phyloP scores from a whole-genome alignment of 1,284 basidiomycete genomes.

The Crepidotus sp. region DNA sequence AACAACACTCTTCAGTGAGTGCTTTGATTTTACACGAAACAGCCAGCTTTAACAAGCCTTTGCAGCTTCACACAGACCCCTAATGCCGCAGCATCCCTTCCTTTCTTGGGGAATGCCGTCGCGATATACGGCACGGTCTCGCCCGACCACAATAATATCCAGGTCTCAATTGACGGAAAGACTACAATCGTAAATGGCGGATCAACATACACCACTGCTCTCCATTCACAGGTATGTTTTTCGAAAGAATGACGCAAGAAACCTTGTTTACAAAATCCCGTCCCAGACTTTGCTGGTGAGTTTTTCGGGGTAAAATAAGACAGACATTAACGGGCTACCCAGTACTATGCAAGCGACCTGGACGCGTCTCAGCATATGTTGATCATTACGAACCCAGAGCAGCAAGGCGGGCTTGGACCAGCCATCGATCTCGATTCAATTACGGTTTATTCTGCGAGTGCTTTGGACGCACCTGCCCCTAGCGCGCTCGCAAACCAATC shows the following conservation, averaged over 20 bases:
- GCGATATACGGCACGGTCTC: slow-evolving; percentile 44
- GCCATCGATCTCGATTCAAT: slow-evolving; percentile 40
- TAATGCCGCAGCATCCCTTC: slow-evolving; percentile 34
- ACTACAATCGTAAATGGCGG: slow-evolving; percentile 28
- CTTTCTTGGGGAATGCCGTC: slow-evolving; percentile 42
- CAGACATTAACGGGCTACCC: slow-evolving; percentile 7
- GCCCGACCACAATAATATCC: slow-evolving; percentile 38
- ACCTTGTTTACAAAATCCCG: slow-evolving; percentile 7
- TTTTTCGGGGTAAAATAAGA: slow-evolving; percentile 3
- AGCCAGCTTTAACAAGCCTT: slow-evolving; percentile 2
- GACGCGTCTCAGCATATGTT: slow-evolving; percentile 22
- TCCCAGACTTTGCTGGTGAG: slow-evolving; percentile 37
- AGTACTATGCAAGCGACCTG: slow-evolving; percentile 36
- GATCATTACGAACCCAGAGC: slow-evolving; percentile 25
- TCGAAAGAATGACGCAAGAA: no score
- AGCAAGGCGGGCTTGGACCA: slow-evolving; percentile 22
- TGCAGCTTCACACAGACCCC: slow-evolving; percentile 32
- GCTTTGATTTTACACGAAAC: neutral
- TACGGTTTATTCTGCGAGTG: slow-evolving; percentile 26
- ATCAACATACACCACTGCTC: slow-evolving; percentile 23
- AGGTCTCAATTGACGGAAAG: slow-evolving; percentile 36
- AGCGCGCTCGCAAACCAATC: slow-evolving; percentile 11
- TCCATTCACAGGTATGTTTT: slow-evolving; percentile 32
- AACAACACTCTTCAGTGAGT: slow-evolving; percentile 36
- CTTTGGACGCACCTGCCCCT: neutral